Evolutionary conservation across 371 early-diverging fungal genomes (phyloP).

Genomic region (Synchytrium microbalum): DNA sequence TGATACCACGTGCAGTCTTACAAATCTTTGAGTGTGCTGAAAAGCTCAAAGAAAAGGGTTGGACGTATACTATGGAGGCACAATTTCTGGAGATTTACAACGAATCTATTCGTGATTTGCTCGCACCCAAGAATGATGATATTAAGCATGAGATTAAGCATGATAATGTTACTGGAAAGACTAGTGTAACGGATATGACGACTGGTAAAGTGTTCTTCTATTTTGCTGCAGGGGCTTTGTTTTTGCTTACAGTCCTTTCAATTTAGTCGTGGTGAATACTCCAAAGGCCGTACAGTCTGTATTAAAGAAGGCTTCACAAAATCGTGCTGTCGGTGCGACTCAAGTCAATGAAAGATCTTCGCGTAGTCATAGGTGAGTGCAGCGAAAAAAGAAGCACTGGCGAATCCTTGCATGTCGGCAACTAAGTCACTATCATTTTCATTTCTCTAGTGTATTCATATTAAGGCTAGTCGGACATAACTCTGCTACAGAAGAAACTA

Average conservation of each 20-base stretch:
- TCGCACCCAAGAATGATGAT: conserved; percentile 41
- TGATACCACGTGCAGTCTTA: conserved; percentile 84
- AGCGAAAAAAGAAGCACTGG: background rate
- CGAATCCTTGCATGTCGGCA: background rate
- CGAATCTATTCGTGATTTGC: conserved; percentile 83
- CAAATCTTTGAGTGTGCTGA: conserved; percentile 77
- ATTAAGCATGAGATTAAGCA: conserved; percentile 78
- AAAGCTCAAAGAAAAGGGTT: conserved; percentile 68
- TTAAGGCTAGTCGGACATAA: conserved; percentile 71
- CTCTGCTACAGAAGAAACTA: conserved; percentile 55
- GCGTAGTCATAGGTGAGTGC: conserved; percentile 70
- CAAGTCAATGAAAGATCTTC: conserved; percentile 91
- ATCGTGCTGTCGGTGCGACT: conserved; percentile 88
- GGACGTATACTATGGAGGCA: conserved; percentile 79
- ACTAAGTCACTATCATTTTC: background rate
- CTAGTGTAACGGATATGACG: conserved; percentile 67
- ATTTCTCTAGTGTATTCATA: conserved; percentile 64
- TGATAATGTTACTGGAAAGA: conserved; percentile 58
- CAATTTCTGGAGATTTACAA: conserved; percentile 96
- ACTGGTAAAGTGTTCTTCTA: conserved; percentile 37
- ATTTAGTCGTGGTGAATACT: conserved; percentile 23
- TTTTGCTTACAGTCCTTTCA: background rate
- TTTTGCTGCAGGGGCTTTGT: background rate
- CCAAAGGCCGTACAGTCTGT: conserved; percentile 63
- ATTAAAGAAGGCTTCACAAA: conserved; percentile 66